Conservation (phyloP, 768 basidiomycete genomes). For the Paxillus ammoniavirescens region DNA sequence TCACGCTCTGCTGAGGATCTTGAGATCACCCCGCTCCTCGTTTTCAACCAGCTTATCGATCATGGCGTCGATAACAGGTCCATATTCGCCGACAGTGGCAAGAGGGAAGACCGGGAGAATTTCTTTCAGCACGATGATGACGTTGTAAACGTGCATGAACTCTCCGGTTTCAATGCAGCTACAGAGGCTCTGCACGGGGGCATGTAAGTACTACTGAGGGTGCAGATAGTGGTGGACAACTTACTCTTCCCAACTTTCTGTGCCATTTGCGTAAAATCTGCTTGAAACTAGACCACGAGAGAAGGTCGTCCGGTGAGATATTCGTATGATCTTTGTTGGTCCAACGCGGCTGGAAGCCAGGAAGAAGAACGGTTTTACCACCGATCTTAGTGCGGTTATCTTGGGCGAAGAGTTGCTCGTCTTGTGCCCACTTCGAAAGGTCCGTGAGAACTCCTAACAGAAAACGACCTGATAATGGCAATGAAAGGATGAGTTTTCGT, state of each 20-base stretch:
- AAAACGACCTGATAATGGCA: slow-evolving; percentile 68
- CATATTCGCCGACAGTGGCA: slow-evolving; percentile 54
- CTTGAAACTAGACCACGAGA: slow-evolving; percentile 72
- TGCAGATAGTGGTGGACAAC: slow-evolving; percentile 15
- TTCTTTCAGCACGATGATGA: slow-evolving; percentile 92
- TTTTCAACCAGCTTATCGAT: slow-evolving; percentile 67
- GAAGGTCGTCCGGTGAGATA: slow-evolving; percentile 47
- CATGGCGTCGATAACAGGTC: slow-evolving; percentile 52
- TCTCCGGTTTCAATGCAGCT: slow-evolving; percentile 84
- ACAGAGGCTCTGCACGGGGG: slow-evolving; percentile 57
- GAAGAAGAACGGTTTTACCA: slow-evolving; percentile 59
- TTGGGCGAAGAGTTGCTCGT: slow-evolving; percentile 70
- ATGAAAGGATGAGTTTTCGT: slow-evolving; percentile 1
- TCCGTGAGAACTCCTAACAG: slow-evolving; percentile 76
- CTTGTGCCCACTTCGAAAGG: slow-evolving; percentile 74
- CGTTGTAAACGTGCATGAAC: slow-evolving; percentile 97
- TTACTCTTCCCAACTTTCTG: slow-evolving; percentile 66
- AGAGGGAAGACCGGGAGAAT: slow-evolving; percentile 87
- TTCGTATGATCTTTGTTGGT: slow-evolving; percentile 40
- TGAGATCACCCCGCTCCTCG: slow-evolving; percentile 83
- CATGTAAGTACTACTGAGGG: not conserved
- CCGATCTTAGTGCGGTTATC: slow-evolving; percentile 67
- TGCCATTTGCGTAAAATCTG: slow-evolving; percentile 83
- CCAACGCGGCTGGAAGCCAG: slow-evolving; percentile 64
- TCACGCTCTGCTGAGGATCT: slow-evolving; percentile 76